Base-by-base conservation (phyloP, 306 rosid genomes). In the Trifolium repens region DNA sequence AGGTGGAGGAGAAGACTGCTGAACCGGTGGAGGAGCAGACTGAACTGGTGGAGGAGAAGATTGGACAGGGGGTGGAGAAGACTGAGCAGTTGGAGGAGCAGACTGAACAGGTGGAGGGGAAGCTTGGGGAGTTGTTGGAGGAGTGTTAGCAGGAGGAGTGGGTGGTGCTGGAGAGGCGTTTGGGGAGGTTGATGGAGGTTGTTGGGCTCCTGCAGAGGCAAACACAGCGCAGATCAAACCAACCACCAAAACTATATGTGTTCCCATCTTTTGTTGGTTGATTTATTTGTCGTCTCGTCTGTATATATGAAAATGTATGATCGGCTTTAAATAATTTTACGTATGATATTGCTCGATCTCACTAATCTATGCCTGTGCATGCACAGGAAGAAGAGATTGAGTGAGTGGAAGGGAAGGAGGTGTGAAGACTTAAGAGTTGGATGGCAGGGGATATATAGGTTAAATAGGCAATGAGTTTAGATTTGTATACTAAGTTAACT, bases 151-250 rank as follows among this genome's bases (percentile, higher is more conserved):
- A 90, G 69, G 96, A 46, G 16, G 84, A 46, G 77, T 63, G 52
- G 83, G 79, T 1, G 83, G 83, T 8, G 79, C 54, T 0, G 89
- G 90, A 10, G 87, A 70, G 2, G 88, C 0, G 19, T 88, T 59
- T 8, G 97, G 96, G 30, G 97, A 76, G 4, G 76, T 73, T 7
- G 97, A 74, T 1, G 98, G 96, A 50, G 88, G 37, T 76, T 93
- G 96, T 72, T 94, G 98, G 15, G 79, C 98, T 2, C 84, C 82
- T 58, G 85, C 98, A 5, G 72, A 57, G 65, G 90, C 86, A 5
- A 81, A 37, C 4, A 69, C 84, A 80, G 83, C 76, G 84, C 83
- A 91, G 68, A 94, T 77, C 15, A 94, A 83, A 50, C 57, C 87
- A 12, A 84, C 4, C 5, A 72, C 79, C 24, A 15, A 61, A 61